Evolutionary conservation across 1,284 basidiomycete genomes (phyloP), one percentile per base, ranked within the genome.

Genomic region (Dichomitus squalens): DNA sequence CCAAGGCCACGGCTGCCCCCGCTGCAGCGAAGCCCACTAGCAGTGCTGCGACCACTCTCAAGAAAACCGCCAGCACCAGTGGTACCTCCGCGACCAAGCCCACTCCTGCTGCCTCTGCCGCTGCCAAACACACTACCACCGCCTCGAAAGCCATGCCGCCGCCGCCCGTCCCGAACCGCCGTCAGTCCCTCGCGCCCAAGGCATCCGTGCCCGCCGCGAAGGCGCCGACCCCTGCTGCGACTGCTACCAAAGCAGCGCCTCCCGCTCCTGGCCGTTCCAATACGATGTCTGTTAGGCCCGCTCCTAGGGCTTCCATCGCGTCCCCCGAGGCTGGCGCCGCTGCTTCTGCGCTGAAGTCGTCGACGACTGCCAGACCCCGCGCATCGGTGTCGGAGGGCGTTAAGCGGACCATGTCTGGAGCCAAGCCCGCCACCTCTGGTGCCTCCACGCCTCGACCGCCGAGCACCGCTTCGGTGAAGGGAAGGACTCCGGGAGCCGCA

Each of bases 161-260:
- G 3, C 55, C 63, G 68, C 34, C 64, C 65, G 41, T 51, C 57
- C n/a, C 68, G 12, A 53, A 61, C 29, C 66, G 70, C 23, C 63
- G 70, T 23, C 59, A 65, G 57, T 70, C 70, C 16, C 35, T 70
- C 23, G 68, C 75, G 18, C 66, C 84, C 49, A 68, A 74, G 53
- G 70, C 75, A 12, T 53, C 67, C 25, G 72, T 81, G 62, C 76
- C 83, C 53, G 70, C 77, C n/a, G 83, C 84, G 40, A 77, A 74
- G 61, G 68, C 80, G 23, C 55, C 72, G 16, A 46, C 68, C 33
- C 39, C 69, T 25, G 47, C 67, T 34, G 61, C 71, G 12, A 59
- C 67, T 14, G 51, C 67, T 12, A 57, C 63, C 11, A 69, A 60
- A 57, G 58, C 68, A n/a, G 49, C 16, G 23, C 38, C 38, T 31